These are phyloP conservation scores for Pseudogymnoascus pannorum DNA, from an alignment of 2,329 filamentous ascomycete genomes.

Conservation along the genomic window DNA sequence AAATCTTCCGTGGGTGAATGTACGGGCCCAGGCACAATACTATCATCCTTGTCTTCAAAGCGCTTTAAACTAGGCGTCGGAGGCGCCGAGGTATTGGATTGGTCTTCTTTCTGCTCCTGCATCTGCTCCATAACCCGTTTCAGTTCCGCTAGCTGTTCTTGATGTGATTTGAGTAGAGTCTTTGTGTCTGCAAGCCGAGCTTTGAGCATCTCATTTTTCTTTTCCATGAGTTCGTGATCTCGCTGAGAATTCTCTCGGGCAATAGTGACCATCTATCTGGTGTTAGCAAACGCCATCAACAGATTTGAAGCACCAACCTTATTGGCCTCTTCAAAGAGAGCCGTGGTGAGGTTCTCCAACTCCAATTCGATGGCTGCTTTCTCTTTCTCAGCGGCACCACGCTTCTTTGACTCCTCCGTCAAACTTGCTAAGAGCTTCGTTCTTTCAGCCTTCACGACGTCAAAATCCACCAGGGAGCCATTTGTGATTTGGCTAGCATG, in stretches of 20 bases:
- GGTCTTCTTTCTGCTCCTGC: constrained; percentile 65
- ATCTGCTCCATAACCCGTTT: constrained; percentile 90
- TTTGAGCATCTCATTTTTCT: constrained; percentile 81
- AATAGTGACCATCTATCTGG: constrained; percentile 78
- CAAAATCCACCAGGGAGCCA: constrained; percentile 68
- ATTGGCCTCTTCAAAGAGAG: constrained; percentile 97
- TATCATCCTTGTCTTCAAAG: constrained; percentile 52
- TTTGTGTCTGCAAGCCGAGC: constrained; percentile 83
- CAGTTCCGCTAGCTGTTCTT: constrained; percentile 85
- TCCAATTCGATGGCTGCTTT: constrained; percentile 90
- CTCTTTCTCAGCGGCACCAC: constrained; percentile 62
- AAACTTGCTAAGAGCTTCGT: constrained; percentile 49
- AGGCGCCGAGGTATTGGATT: constrained; percentile 58
- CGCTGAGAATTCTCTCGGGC: constrained; percentile 83
- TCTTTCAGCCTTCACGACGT: constrained; percentile 68
- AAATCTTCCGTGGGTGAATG: constrained; percentile 32
- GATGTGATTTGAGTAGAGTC: constrained; percentile 75
- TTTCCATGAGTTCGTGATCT: constrained; percentile 72
- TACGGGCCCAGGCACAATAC: constrained; percentile 29
- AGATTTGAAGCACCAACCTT: constrained; percentile 43
- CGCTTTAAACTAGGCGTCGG: constrained; percentile 72
- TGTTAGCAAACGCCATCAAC: constrained; percentile 73
- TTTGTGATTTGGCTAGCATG: constrained; percentile 62
- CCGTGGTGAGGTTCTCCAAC: constrained; percentile 80
- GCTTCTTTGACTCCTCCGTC: constrained; percentile 57